phyloP scores from a whole-genome alignment of 1,284 basidiomycete genomes.

The Agaricales sp. region DNA sequence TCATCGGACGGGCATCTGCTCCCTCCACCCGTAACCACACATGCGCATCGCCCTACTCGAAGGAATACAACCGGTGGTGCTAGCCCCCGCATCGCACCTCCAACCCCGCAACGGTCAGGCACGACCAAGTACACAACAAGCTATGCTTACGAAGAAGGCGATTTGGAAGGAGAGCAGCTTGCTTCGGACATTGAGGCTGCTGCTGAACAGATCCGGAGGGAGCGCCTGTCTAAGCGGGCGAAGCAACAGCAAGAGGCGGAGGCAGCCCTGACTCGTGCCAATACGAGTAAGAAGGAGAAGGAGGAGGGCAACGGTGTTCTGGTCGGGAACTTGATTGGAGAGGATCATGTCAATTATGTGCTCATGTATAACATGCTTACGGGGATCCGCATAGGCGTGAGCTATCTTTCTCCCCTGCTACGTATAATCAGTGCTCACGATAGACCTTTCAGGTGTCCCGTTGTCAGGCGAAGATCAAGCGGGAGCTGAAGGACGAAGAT shows the following conservation, averaged over 20 bases:
- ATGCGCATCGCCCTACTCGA: constrained; percentile 32
- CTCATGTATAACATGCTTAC: constrained; percentile 99
- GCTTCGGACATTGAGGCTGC: constrained; percentile 71
- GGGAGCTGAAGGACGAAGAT: constrained; percentile 79
- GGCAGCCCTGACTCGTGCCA: constrained; percentile 32
- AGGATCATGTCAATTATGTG: constrained; percentile 97
- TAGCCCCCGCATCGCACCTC: constrained; percentile 15
- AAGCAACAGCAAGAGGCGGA: constrained; percentile 45
- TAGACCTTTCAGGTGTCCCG: constrained; percentile 80
- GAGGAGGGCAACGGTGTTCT: constrained; percentile 44
- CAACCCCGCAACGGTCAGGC: constrained; percentile 13
- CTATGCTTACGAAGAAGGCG: constrained; percentile 22
- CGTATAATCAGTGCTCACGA: too few relatives aligned
- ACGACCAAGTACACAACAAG: constrained; percentile 20
- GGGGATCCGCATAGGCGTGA: constrained; percentile 88
- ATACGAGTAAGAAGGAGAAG: constrained; percentile 26
- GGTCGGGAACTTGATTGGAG: constrained; percentile 93
- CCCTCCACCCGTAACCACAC: constrained; percentile 26
- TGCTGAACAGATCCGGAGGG: constrained; percentile 73
- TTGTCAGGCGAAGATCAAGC: constrained; percentile 90
- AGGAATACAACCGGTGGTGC: constrained; percentile 42
- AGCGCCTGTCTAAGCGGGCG: constrained; percentile 61
- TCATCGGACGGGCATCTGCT: constrained; percentile 43
- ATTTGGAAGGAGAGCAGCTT: constrained; percentile 27
- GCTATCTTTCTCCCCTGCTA: too few relatives aligned